Percentiles rank a stretch among this genome's conserved stretches.
Evolutionary conservation across 768 basidiomycete genomes (phyloP).

Genomic region (Phylloporus arenicola): DNA sequence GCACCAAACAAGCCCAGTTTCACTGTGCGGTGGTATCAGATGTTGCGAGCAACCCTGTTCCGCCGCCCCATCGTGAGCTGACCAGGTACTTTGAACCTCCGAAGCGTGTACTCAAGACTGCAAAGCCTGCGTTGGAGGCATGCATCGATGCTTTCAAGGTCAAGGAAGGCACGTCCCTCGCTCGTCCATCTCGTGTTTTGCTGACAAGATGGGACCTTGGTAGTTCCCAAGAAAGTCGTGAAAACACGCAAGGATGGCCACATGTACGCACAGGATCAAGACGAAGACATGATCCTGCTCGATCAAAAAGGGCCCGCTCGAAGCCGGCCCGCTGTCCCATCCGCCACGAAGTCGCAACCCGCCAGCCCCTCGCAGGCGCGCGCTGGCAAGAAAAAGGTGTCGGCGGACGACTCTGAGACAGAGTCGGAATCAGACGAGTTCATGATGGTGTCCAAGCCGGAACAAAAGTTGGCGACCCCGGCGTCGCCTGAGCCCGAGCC

Average conservation of each 20-base stretch:
- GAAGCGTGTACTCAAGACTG: constrained; percentile 54
- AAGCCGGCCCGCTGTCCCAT: constrained; percentile 11
- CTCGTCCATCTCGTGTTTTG: background rate
- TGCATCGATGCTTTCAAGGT: constrained; percentile 69
- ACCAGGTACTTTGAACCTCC: constrained; percentile 83
- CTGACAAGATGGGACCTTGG: background rate
- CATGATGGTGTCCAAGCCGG: constrained; percentile 13
- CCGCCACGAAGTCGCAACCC: constrained; percentile 6
- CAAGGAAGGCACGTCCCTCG: constrained; percentile 54
- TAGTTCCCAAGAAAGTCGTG: constrained; percentile 61
- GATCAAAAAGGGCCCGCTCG: constrained; percentile 29
- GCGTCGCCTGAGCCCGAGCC: constrained; percentile 41
- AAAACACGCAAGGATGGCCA: constrained; percentile 59
- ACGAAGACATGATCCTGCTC: constrained; percentile 55
- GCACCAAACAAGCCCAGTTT: constrained; percentile 89
- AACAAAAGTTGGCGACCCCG: constrained; percentile 43
- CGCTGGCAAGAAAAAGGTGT: constrained; percentile 13
- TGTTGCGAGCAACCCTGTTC: constrained; percentile 66
- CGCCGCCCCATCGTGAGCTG: constrained; percentile 82
- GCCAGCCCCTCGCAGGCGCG: background rate
- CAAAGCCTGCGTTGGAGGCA: constrained; percentile 49
- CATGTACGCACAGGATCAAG: constrained; percentile 55
- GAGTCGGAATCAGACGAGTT: constrained; percentile 45
- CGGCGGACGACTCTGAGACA: constrained; percentile 44
- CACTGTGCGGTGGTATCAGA: constrained; percentile 79